These are phyloP conservation scores for Didymella keratinophila DNA, from an alignment of 2,329 filamentous ascomycete genomes.

Conservation along the genomic window DNA sequence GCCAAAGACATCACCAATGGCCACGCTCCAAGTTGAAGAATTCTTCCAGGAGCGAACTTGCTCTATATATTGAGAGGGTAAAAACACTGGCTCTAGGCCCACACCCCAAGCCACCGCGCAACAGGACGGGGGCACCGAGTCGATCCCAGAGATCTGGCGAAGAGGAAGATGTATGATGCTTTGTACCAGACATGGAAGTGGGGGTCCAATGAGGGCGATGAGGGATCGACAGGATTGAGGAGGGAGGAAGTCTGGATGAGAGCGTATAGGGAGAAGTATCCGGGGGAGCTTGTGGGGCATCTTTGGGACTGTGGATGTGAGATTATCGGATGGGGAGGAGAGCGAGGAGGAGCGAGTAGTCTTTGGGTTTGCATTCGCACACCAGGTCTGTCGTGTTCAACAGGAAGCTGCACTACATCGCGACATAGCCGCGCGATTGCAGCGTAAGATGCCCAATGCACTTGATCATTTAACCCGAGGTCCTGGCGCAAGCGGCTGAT, in stretches of 20 bases:
- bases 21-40: conserved; percentile 21
- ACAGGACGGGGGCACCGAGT: conserved; percentile 37
- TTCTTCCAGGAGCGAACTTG: conserved; percentile 22
- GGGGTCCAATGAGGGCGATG: no score
- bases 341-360: conserved; percentile 23
- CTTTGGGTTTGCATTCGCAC: conserved; percentile 58
- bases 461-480: no score
- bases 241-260: conserved; percentile 24
- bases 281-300: conserved; percentile 20
- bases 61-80: conserved; percentile 30
- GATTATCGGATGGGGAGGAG: conserved; percentile 20
- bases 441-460: no score
- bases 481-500: no score
- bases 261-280: conserved; percentile 30
- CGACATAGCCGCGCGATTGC: conserved; percentile 23
- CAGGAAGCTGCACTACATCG: conserved; percentile 66
- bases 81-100: conserved; percentile 32
- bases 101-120: conserved; percentile 19
- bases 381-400: conserved; percentile 69
- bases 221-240: background rate
- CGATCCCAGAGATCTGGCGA: conserved; percentile 18
- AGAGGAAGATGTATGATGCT: conserved; percentile 8
- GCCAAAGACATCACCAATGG: conserved; percentile 22
- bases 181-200: background rate
- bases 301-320: conserved; percentile 42